Evolutionary conservation across 129 eudicot species (phyloP), one percentile per base, ranked within the genome.

Genomic region (Helianthus tuberosus): DNA sequence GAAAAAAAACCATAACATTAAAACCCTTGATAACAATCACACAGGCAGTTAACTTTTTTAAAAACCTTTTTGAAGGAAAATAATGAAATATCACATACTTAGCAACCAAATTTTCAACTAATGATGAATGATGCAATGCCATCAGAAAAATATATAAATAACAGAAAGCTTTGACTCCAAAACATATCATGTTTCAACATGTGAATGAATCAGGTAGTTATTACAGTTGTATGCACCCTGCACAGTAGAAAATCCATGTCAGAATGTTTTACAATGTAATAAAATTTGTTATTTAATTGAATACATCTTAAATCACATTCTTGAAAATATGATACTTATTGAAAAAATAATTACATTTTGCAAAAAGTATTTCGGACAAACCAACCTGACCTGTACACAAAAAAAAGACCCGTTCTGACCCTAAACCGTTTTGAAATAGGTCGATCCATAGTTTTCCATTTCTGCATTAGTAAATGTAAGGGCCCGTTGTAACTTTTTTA

Each of bases 391-490:
- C 0, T 12, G 41, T 5, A 59, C 41, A 27, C 41, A 11, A 27
- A 59, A 59, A n/a, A 25, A 25, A 0, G 41, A 27, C 16, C 5
- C 27, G 59, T 13, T 8, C 4, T 51, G 57, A 51, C 57, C 63
- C 63, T 23, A 57, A 12, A 17, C 66, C 46, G 5, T 27, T 61
- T 61, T 63, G 48, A 63, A 47, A 32, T 36, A n/a, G 55, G 66
- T 29, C 17, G 44, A 12, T 6, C 79, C 77, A 27, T 79, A 50
- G 39, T 79, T 67, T 66, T 81, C 82, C 72, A 85, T 67, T 78
- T 89, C 95, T 8, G 92, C 89, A 78, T 84, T 86, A 49, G 97
- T 91, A 52, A 84, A 80, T 54, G 84, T 81, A 39, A 92, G 93
- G 35, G 92, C 96, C 50, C 86, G 80, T 60, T 88, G 85, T 75